phyloP scores from a whole-genome alignment of 2,329 filamentous ascomycete genomes.

The Incumbomyces lentus region DNA sequence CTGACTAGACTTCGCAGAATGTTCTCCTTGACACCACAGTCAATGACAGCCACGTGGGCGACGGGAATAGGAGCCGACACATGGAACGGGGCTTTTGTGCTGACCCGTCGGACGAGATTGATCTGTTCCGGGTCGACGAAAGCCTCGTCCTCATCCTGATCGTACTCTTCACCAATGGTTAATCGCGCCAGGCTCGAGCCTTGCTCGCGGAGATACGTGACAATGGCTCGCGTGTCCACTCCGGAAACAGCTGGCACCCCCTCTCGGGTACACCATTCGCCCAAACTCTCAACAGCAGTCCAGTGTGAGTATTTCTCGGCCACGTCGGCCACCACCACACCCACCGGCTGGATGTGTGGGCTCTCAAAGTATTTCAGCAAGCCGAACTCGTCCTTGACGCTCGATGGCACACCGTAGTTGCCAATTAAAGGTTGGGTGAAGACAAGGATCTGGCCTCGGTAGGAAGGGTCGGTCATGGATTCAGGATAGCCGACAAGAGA shows the following conservation, averaged over 20 bases:
- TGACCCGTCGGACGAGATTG: conserved; percentile 91
- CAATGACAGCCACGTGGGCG: conserved; percentile 86
- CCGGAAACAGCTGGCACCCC: conserved; percentile 93
- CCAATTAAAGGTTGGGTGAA: conserved; percentile 97
- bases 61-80: conserved; percentile 73
- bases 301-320: conserved; percentile 94
- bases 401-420: conserved; percentile 94
- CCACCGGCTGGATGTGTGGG: conserved; percentile 90
- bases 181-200: conserved; percentile 93
- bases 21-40: conserved; percentile 99
- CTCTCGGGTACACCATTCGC: conserved; percentile 91
- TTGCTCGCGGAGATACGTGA: conserved; percentile 90
- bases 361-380: conserved; percentile 97
- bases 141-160: conserved; percentile 94
- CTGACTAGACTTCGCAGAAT: conserved; percentile 89
- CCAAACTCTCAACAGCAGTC: conserved; percentile 90
- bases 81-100: conserved; percentile 96
- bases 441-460: conserved; percentile 79
- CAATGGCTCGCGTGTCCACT: conserved; percentile 92
- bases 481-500: conserved; percentile 97
- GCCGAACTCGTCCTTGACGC: conserved; percentile 72
- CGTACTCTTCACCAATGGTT: conserved; percentile 92
- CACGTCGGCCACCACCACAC: conserved; percentile 90
- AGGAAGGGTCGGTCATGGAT: conserved; percentile 61
- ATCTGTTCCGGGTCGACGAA: conserved; percentile 93